phyloP scores from a whole-genome alignment of 768 basidiomycete genomes.

The Naematelia aurantialba region DNA sequence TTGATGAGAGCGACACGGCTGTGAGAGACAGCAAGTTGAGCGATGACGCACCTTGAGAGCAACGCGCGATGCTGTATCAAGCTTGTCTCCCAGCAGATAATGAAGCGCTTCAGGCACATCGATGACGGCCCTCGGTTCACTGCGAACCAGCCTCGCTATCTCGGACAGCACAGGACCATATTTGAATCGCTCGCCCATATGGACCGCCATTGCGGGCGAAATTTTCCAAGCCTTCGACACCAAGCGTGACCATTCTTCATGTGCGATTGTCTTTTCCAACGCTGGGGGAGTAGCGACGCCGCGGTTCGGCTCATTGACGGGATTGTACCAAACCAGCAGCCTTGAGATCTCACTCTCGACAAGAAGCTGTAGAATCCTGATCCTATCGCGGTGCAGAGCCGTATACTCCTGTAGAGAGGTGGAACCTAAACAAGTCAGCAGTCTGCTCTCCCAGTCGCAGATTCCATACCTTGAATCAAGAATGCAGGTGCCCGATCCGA shows the following conservation, averaged over 20 bases:
- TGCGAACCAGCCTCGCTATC: constrained; percentile 68
- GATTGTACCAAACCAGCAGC: constrained; percentile 85
- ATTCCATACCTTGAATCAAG: constrained; percentile 34
- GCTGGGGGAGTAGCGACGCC: constrained; percentile 46
- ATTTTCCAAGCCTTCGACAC: constrained; percentile 75
- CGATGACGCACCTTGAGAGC: constrained; percentile 71
- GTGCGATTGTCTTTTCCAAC: constrained; percentile 9
- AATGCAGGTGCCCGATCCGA: constrained; percentile 34
- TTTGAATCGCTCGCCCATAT: constrained; percentile 86
- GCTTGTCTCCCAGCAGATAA: constrained; percentile 70
- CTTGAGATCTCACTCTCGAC: constrained; percentile 87
- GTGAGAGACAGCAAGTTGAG: no score
- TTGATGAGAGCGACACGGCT: no score
- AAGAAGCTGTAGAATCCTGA: constrained; percentile 72
- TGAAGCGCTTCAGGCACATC: constrained; percentile 75
- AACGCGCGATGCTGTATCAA: constrained; percentile 59
- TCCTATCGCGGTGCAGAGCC: constrained; percentile 62
- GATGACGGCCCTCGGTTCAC: constrained; percentile 65
- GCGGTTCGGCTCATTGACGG: constrained; percentile 61
- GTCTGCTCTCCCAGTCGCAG: constrained; percentile 6
- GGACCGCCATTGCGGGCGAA: constrained; percentile 74
- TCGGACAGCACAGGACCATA: constrained; percentile 63
- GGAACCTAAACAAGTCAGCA: constrained; percentile 28
- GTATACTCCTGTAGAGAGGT: constrained; percentile 56
- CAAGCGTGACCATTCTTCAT: constrained; percentile 61